Evolutionary conservation across 805 yeast species (phyloP).

Genomic region (Candida fluviatilis): DNA sequence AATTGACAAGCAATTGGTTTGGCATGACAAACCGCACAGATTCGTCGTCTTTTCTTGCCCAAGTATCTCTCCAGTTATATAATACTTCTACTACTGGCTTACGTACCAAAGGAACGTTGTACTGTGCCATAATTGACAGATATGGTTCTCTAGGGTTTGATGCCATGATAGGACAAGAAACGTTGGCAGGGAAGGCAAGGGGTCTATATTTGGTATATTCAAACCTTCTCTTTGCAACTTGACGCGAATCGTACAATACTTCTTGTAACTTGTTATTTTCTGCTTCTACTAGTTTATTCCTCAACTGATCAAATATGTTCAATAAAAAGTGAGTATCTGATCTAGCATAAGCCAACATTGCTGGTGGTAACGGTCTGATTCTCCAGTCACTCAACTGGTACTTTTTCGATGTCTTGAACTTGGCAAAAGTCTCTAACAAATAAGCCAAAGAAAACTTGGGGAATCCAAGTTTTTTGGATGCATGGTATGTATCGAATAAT

Average conservation of each 20-base stretch:
- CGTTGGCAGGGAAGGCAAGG: conserved; percentile 19
- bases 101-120: conserved; percentile 54
- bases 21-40: conserved; percentile 81
- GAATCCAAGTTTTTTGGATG: conserved; percentile 73
- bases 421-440: conserved; percentile 72
- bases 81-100: conserved; percentile 55
- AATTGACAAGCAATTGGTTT: conserved; percentile 63
- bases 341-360: conserved; percentile 83
- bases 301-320: conserved; percentile 71
- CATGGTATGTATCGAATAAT: conserved; percentile 89
- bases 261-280: conserved; percentile 41
- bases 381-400: conserved; percentile 98
- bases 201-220: conserved; percentile 73
- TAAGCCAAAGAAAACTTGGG: conserved; percentile 83
- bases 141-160: conserved; percentile 60
- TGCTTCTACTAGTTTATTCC: conserved; percentile 49
- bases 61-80: conserved; percentile 76
- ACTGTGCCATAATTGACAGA: conserved; percentile 57
- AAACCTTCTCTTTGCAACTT: conserved; percentile 75
- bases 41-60: conserved; percentile 79
- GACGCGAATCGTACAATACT: conserved; percentile 71
- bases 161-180: conserved; percentile 45
- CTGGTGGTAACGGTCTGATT: conserved; percentile 70
- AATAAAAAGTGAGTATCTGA: conserved; percentile 92
- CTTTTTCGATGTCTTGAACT: conserved; percentile 85